Evolutionary conservation across 495 filamentous ascomycete genomes (phyloP).

Genomic region (Daldinia caldariorum): DNA sequence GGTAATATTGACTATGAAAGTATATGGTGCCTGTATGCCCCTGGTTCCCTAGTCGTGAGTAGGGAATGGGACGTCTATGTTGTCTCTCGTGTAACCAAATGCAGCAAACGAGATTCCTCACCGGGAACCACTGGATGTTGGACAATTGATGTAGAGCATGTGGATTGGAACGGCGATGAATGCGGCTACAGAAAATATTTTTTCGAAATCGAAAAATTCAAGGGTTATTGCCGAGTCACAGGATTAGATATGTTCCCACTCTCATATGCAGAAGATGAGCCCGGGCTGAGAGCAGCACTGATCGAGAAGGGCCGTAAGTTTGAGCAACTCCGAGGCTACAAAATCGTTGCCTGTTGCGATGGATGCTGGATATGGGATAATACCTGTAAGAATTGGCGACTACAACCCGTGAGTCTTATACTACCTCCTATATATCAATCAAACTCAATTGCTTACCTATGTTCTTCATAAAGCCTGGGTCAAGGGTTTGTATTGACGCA

Average conservation of each 20-base stretch:
- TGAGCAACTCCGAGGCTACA: constrained; percentile 62
- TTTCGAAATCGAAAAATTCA: constrained; percentile 55
- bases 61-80: constrained; percentile 33
- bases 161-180: constrained; percentile 66
- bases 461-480: constrained; percentile 4
- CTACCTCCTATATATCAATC: not conserved
- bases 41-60: constrained; percentile 42
- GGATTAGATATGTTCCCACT: constrained; percentile 64
- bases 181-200: constrained; percentile 57
- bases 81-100: constrained; percentile 35
- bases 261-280: constrained; percentile 56
- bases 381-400: not conserved
- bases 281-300: constrained; percentile 47
- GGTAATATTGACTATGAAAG: constrained; percentile 28
- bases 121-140: constrained; percentile 20
- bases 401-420: constrained; percentile 14
- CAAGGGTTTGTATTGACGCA: constrained; percentile 38
- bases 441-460: not conserved
- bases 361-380: constrained; percentile 46
- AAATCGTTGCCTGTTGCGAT: constrained; percentile 62
- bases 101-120: not conserved
- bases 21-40: constrained; percentile 52
- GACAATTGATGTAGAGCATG: constrained; percentile 49
- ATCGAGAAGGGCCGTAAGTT: constrained; percentile 57
- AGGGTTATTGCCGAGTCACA: constrained; percentile 61